Conservation (phyloP, 2,329 filamentous ascomycete species). For the Dothistroma pini region DNA sequence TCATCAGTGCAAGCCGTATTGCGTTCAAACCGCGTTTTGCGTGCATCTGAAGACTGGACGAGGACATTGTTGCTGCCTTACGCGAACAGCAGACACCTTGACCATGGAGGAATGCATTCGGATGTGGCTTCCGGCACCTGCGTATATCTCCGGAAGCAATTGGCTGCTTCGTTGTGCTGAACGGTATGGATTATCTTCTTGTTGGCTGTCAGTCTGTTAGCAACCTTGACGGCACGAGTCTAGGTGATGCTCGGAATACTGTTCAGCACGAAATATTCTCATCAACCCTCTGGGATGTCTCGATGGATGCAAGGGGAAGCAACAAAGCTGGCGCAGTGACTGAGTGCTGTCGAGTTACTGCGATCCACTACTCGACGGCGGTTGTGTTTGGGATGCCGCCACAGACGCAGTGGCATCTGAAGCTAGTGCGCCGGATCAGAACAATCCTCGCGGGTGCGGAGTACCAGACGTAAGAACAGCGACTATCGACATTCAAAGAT, state of each 20-base stretch:
- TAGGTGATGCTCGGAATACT: background rate
- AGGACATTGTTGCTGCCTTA: background rate
- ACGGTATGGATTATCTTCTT: background rate
- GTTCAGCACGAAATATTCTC: background rate
- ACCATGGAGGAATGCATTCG: background rate
- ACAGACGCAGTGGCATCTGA: background rate
- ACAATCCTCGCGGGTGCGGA: background rate
- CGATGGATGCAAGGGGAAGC: background rate
- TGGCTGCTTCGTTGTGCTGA: background rate
- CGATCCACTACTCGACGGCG: background rate
- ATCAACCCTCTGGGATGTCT: background rate
- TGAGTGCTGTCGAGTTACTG: background rate
- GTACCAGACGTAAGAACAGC: background rate
- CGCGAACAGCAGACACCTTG: background rate
- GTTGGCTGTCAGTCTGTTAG: background rate
- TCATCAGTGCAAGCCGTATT: background rate
- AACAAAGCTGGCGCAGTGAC: background rate
- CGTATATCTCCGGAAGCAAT: background rate
- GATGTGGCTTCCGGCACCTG: background rate
- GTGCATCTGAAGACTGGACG: background rate
- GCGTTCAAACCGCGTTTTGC: background rate
- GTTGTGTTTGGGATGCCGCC: constrained; percentile 1
- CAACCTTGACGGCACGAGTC: background rate
- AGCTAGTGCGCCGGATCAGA: background rate
- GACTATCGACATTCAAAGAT: background rate